Evolutionary conservation across 495 filamentous ascomycete genomes (phyloP), one percentile per base, ranked within the genome.

Genomic region (Cenococcum geophilum): DNA sequence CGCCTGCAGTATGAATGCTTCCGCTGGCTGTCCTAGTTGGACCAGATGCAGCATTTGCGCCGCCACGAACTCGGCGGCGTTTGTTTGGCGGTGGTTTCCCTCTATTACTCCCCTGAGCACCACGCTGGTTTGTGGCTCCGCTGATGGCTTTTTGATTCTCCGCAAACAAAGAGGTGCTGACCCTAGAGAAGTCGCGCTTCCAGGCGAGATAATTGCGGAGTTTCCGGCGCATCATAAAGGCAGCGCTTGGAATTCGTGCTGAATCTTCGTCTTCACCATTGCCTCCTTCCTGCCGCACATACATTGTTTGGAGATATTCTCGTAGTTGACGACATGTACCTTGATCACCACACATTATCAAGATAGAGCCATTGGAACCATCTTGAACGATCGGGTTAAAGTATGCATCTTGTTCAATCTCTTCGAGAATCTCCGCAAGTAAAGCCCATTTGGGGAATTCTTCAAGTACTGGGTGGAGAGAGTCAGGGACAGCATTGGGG

Each of bases 341-440:
- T 67, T 88, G 83, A 68, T 96, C 95, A 12, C 85, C 85, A 69
- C 95, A 97, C 93, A 98, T 97, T 63, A 98, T 89, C 37, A 98
- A 73, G 45, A 95, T 89, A 1, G 89, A 90, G 45, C 88, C 87
- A 70, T 91, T 96, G 4, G 92, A 95, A 68, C 91, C 90, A 76
- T 92, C 89, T n/a, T 79, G 77, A 16, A 76, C 72, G 3, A 74
- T 71, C 12, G 90, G 89, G 62, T 95, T 90, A 55, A 95, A 84
- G 68, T 95, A 95, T 40, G 87, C 79, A 65, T 97, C 95, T 57
- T 86, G 83, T 64, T 97, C 95, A 66, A 97, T 97, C 73, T 98
- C 93, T 51, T 90, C 87, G 1, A 98, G 76, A 6, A 96, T 83
- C 34, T 96, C 90, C 40, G 89, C 85, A 16, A 98, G 79, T 16